Evolutionary conservation across 352 stramenopile species (phyloP).

Genomic region (Pythium volutum): DNA sequence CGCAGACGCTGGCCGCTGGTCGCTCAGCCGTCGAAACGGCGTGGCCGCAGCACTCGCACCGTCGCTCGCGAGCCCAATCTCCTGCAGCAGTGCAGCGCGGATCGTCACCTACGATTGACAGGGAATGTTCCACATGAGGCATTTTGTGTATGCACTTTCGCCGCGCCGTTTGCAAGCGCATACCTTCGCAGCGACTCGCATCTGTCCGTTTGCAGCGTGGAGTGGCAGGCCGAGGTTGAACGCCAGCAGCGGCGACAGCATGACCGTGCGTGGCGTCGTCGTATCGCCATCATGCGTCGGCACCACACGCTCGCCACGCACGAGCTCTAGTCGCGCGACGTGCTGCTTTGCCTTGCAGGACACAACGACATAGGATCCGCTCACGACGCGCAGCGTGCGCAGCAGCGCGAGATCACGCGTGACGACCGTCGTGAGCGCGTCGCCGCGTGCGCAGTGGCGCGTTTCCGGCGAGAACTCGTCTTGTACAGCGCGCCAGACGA

Average conservation of each 20-base stretch:
- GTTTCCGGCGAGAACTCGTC: not conserved
- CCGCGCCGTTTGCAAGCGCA: not conserved
- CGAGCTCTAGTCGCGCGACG: constrained; percentile 16
- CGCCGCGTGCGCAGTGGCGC: not conserved
- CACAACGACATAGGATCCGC: constrained; percentile 23
- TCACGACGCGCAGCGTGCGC: constrained; percentile 18
- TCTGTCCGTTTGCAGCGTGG: constrained; percentile 26
- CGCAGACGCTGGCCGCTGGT: constrained; percentile 50
- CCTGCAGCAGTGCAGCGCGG: constrained; percentile 32
- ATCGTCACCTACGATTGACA: constrained; percentile 34
- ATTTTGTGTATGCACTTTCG: no score
- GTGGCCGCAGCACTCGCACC: not conserved
- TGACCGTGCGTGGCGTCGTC: constrained; percentile 15
- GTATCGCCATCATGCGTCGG: no score
- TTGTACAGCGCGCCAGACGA: constrained; percentile 17
- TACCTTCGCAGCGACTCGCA: constrained; percentile 33
- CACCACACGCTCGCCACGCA: not conserved
- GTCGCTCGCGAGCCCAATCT: constrained; percentile 40
- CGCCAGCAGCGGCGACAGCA: constrained; percentile 64
- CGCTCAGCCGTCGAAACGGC: constrained; percentile 44
- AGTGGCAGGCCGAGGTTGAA: constrained; percentile 71
- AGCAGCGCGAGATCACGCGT: constrained; percentile 20
- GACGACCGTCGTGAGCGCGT: constrained; percentile 12
- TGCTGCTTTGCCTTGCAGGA: not conserved
- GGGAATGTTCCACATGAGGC: not conserved